Base-by-base conservation (phyloP, 2,329 filamentous ascomycete genomes). In the Daldinia sp. region DNA sequence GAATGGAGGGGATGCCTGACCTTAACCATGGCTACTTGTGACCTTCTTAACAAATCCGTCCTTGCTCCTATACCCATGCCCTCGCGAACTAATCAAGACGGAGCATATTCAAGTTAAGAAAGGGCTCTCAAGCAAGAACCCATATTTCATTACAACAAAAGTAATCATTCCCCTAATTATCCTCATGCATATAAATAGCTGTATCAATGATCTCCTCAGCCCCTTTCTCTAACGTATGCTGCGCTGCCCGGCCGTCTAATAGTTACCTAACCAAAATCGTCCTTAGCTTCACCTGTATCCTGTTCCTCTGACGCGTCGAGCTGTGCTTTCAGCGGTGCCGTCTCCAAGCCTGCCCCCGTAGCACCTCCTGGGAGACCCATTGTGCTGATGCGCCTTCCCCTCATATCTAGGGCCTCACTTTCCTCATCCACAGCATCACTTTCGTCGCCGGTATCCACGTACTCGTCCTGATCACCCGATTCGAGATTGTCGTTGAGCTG, bases 361-460 rank as follows among this genome's bases (percentile, higher is more conserved):
- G 73, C 68, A 10, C 79, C 79, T 11, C 75, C 79, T 47, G 77
- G 76, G 49, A 77, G 76, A 29, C 79, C 81, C 48, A 85, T 81
- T 29, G 85, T 75, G 66, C 88, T 90, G 61, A 81, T 80, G 61
- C 87, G 81, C 69, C 84, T 77, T 2, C 85, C 82, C 55, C 78
- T 79, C 23, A 82, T 76, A 50, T 85, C 83, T 19, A 89, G 77
- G 17, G 84, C 81, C 72, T 89, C 85, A 63, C 82, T 87, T 60
- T 81, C 80, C 47, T 82, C 81, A 23, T 82, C 82, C 47, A 83
- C 78, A 2, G 72, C 72, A 43, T 80, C 76, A 66, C 83, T 74
- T n/a, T 75, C 72, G 7, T 75, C 74, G 4, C 68, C 62, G 1
- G 29, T 29, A 8, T 59, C 52, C 29, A 59, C 35, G 27, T 59